Conservation (phyloP, 2,329 filamentous ascomycete species). For the Fusarium sp. region DNA sequence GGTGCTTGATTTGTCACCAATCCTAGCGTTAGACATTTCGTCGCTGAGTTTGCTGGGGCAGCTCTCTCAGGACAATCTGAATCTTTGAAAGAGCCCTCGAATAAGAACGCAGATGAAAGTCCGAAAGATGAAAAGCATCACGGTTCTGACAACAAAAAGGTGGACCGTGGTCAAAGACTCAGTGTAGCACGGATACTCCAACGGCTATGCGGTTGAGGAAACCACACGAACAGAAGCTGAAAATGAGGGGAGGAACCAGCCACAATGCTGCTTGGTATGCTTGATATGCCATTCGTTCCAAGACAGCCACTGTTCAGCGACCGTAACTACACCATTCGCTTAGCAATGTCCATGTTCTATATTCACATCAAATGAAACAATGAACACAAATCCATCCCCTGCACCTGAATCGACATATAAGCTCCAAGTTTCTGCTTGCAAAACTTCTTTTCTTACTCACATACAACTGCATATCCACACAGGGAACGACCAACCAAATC, state of each 20-base stretch:
- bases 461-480: background rate
- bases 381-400: background rate
- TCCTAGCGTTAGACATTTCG: background rate
- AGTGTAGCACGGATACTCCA: background rate
- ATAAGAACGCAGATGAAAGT: fast-evolving
- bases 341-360: background rate
- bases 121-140: background rate
- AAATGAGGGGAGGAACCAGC: background rate
- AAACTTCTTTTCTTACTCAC: background rate
- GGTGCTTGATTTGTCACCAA: background rate
- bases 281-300: too few relatives aligned
- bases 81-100: background rate
- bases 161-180: fast-evolving
- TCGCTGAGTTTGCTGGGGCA: background rate
- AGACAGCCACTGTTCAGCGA: background rate
- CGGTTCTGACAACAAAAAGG: background rate
- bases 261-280: background rate
- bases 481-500: background rate
- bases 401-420: background rate
- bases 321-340: background rate
- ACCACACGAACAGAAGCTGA: background rate
- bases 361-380: background rate
- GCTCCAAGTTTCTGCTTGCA: background rate
- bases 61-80: background rate
- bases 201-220: background rate